A percentile compares a stretch with the other conserved stretches of the same genome.
Evolutionary conservation across 192 early-diverging fungal species (phyloP).

Genomic region (Podila clonocystis): DNA sequence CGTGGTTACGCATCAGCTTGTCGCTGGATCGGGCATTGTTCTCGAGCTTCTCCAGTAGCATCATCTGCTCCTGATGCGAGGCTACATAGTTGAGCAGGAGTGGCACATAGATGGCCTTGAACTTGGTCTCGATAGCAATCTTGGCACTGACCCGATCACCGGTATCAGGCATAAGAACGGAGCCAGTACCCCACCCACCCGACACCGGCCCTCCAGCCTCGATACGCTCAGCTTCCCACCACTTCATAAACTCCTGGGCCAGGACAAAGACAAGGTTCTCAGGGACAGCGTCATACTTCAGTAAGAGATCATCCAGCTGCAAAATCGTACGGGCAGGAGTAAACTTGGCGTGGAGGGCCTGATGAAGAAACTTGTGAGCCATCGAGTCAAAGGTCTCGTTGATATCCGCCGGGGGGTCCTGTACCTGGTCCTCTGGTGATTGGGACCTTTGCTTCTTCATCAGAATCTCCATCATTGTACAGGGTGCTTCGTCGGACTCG

Average conservation of each 20-base stretch:
- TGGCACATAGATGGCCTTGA: slow-evolving; percentile 41
- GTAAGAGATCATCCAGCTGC: slow-evolving; percentile 41
- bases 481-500: slow-evolving; percentile 27
- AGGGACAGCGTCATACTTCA: slow-evolving; percentile 36
- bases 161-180: slow-evolving; percentile 12
- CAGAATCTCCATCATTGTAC: slow-evolving; percentile 49
- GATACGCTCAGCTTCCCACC: slow-evolving; percentile 42
- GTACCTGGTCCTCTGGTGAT: slow-evolving; percentile 24
- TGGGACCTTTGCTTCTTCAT: slow-evolving; percentile 38
- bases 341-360: slow-evolving; percentile 32
- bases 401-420: slow-evolving; percentile 39
- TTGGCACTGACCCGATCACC: slow-evolving; percentile 34
- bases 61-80: slow-evolving; percentile 28
- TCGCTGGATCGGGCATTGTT: slow-evolving; percentile 14
- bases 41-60: slow-evolving; percentile 43
- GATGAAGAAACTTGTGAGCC: slow-evolving; percentile 48
- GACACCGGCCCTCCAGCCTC: slow-evolving; percentile 35
- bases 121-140: slow-evolving; percentile 26
- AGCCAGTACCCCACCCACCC: slow-evolving; percentile 35
- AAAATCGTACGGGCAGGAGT: slow-evolving; percentile 42
- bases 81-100: slow-evolving; percentile 42
- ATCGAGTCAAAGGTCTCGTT: slow-evolving; percentile 51
- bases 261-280: slow-evolving; percentile 33
- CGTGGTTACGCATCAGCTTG: slow-evolving; percentile 30
- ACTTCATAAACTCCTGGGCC: slow-evolving; percentile 40